Evolutionary conservation across 352 stramenopile genomes (phyloP), one percentile per base, ranked within the genome.

Genomic region (Aphanomyces astaci): DNA sequence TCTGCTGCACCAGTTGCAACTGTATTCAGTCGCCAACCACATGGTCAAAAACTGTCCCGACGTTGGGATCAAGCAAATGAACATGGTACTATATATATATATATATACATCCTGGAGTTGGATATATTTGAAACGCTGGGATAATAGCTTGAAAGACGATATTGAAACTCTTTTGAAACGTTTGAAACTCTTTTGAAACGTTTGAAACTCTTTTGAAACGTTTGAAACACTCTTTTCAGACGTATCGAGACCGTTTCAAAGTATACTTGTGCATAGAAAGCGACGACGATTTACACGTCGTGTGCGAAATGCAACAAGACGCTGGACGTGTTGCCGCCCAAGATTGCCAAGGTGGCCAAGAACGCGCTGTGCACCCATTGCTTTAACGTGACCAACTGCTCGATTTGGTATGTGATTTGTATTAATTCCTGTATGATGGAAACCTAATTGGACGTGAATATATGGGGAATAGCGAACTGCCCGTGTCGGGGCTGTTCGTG

Each of bases 41-140:
- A 69, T 96, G n/a, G 86, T 96, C 22, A 71, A 80, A 2, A 86
- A 90, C 66, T 95, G 86, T 60, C 78, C 85, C 0, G 87, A 96
- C 65, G 73, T 77, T 28, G 92, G 85, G 1, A 95, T 96, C 68
- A 81, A 87, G n/a, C 85, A 94, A 70, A 94, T 94, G 84, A 95
- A 96, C 55, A 91, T 93, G 86, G 87, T 94, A 48, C 24, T 25
- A n/a, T n/a, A n/a, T n/a, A n/a, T n/a, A 54, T 28, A 22, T 55
- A 30, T 10, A n/a, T n/a, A n/a, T n/a, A n/a, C n/a, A n/a, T n/a
- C n/a, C n/a, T n/a, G n/a, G n/a, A n/a, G n/a, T n/a, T n/a, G n/a
- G n/a, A n/a, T n/a, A n/a, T n/a, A n/a, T n/a, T n/a, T n/a, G n/a
- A n/a, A n/a, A n/a, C n/a, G n/a, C n/a, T n/a, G n/a, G n/a, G n/a